Evolutionary conservation across 192 early-diverging fungal species (phyloP), one percentile per base, ranked within the genome.

Genomic region (Piromyces finnis): DNA sequence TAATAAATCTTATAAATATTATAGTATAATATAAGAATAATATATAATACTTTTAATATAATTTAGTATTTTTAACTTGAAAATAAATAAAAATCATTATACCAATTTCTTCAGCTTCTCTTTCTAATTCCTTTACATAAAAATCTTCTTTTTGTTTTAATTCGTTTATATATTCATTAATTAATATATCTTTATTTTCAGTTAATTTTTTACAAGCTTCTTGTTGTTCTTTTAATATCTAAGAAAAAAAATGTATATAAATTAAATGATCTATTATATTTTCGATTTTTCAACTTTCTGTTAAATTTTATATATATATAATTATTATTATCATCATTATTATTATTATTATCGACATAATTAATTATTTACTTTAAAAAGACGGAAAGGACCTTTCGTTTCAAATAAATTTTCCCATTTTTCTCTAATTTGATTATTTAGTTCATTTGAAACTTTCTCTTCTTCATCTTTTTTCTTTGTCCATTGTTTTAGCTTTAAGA

Each of bases 91-190:
- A n/a, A n/a, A n/a, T n/a, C n/a, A n/a, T n/a, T n/a, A n/a, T 82
- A 89, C 88, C 88, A 79, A 90, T 90, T 78, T 90, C 89, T 80
- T 90, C 89, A 17, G 88, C 85, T 82, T 90, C 87, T 35, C 89
- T 81, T 82, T 90, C 89, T 16, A 90, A 81, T 79, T 89, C 89
- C 78, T 87, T 85, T 32, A 90, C 89, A 79, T 90, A 90, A 78
- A 89, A 88, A 78, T 90, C 89, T 78, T 90, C 89, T 78, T 88
- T 88, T 17, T 80, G 30, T 82, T 90, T 90, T 32, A 90, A 81
- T 79, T 90, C 89, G 11, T 83, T 80, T 22, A 84, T 79, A 77
- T 88, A 89, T 80, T 90, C 88, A 32, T 84, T 83, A 27, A 88
- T 85, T 29, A 90, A 82, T 77, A 82, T 87, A 78, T 88, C 86